phyloP scores from a whole-genome alignment of 2,329 filamentous ascomycete species.

The Cephalotrichum gorgonifer region DNA sequence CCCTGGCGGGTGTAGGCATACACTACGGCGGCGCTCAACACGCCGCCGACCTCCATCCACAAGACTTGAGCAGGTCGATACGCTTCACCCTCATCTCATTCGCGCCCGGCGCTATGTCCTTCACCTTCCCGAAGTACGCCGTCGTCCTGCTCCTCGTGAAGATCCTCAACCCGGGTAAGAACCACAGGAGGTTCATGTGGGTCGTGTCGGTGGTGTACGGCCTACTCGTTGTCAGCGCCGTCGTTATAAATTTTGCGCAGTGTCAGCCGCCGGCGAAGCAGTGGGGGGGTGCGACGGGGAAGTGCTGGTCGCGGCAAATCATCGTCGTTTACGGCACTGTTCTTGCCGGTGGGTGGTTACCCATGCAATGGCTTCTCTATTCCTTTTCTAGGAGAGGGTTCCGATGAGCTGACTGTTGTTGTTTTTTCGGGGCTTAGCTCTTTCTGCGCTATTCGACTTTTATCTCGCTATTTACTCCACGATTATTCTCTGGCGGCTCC shows the following conservation, averaged over 20 bases:
- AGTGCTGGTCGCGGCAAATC: constrained; percentile 22
- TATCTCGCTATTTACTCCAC: constrained; percentile 31
- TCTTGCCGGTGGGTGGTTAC: constrained; percentile 23
- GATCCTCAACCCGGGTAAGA: constrained; percentile 23
- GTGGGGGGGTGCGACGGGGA: constrained; percentile 26
- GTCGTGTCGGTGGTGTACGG: constrained; percentile 20
- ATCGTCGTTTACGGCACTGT: constrained; percentile 28
- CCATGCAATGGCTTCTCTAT: no score
- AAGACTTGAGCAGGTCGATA: constrained; percentile 19
- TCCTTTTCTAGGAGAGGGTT: neutral
- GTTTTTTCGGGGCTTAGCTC: neutral
- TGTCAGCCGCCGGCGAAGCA: constrained; percentile 26
- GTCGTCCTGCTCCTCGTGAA: constrained; percentile 26
- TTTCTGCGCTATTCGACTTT: constrained; percentile 25
- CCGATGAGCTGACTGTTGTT: neutral
- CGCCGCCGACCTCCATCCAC: constrained; percentile 16
- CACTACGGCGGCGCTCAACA: constrained; percentile 27
- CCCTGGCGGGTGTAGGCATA: constrained; percentile 22
- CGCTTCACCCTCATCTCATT: constrained; percentile 26
- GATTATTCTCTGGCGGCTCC: constrained; percentile 22
- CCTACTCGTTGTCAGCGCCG: constrained; percentile 23
- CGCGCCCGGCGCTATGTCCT: constrained; percentile 24
- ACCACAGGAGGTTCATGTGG: constrained; percentile 26
- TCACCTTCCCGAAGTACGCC: constrained; percentile 29
- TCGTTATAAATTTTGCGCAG: constrained; percentile 23